Percentiles rank a stretch among this genome's conserved stretches.
phyloP scores from a whole-genome alignment of 805 yeast genomes.

The Nakazawaea sp. region DNA sequence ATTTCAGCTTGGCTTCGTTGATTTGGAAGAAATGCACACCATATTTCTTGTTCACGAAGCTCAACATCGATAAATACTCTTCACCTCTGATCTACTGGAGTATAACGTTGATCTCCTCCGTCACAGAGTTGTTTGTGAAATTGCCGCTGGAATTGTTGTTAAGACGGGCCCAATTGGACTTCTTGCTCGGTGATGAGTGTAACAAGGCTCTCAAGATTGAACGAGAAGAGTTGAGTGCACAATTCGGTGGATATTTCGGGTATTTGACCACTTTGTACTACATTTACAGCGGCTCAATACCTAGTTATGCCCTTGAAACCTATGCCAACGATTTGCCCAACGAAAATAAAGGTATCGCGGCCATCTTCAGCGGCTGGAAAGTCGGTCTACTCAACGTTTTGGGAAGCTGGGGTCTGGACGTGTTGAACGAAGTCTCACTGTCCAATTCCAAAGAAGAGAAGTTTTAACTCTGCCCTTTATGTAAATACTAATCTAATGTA shows the following conservation, averaged over 20 bases:
- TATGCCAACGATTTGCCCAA: constrained; percentile 26
- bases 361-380: constrained; percentile 86
- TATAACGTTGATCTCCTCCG: constrained; percentile 51
- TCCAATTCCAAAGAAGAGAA: constrained; percentile 36
- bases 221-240: constrained; percentile 48
- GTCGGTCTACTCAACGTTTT: constrained; percentile 72
- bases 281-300: constrained; percentile 30
- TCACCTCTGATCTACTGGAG: constrained; percentile 56
- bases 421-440: constrained; percentile 45
- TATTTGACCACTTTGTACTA: constrained; percentile 47
- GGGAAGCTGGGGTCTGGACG: constrained; percentile 76
- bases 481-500: background rate
- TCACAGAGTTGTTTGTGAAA: constrained; percentile 64
- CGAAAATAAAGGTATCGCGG: constrained; percentile 38
- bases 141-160: constrained; percentile 85
- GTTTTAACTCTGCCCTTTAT: constrained; percentile 17
- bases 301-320: constrained; percentile 18
- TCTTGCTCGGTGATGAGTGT: constrained; percentile 35
- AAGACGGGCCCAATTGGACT: constrained; percentile 75
- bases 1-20: constrained; percentile 55
- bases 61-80: constrained; percentile 61
- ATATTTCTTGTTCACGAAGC: constrained; percentile 46
- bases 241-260: constrained; percentile 50
- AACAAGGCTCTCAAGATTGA: constrained; percentile 39
- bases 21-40: constrained; percentile 64